Conservation (phyloP, 495 filamentous ascomycete genomes). For the Friedmanniomyces endolithicus region DNA sequence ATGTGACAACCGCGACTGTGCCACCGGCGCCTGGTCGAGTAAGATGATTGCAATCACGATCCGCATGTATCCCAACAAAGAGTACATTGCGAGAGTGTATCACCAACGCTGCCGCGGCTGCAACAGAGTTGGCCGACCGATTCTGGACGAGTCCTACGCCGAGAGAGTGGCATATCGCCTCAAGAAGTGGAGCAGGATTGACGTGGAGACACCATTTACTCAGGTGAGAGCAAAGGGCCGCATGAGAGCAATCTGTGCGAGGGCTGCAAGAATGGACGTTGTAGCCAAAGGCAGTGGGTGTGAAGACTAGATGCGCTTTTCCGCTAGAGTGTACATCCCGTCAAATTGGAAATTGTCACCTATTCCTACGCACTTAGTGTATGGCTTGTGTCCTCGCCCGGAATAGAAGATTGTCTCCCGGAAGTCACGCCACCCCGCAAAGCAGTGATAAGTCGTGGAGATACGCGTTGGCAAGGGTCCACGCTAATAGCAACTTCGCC, state of each 20-base stretch:
- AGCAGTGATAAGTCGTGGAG: too few relatives aligned
- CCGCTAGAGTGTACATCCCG: too few relatives aligned
- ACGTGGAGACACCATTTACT: slow-evolving; percentile 25
- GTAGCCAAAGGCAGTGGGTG: slow-evolving; percentile 4
- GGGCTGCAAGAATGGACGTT: slow-evolving; percentile 39
- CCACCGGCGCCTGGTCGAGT: slow-evolving; percentile 29
- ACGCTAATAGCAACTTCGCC: too few relatives aligned
- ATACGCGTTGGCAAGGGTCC: too few relatives aligned
- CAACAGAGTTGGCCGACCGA: slow-evolving; percentile 25
- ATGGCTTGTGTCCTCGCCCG: too few relatives aligned
- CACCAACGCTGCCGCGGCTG: slow-evolving; percentile 35
- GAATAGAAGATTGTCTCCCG: too few relatives aligned
- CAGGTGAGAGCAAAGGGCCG: slow-evolving; percentile 27
- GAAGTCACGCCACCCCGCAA: too few relatives aligned
- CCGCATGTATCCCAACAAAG: slow-evolving; percentile 30
- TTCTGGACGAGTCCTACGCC: slow-evolving; percentile 35
- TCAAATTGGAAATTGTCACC: too few relatives aligned
- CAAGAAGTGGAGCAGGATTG: slow-evolving; percentile 38
- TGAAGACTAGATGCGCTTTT: too few relatives aligned
- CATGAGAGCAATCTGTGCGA: slow-evolving; percentile 36
- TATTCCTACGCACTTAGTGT: too few relatives aligned
- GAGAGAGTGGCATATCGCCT: slow-evolving; percentile 40
- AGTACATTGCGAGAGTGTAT: slow-evolving; percentile 39
- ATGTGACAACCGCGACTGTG: slow-evolving; percentile 28
- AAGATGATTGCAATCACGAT: slow-evolving; percentile 35